These are phyloP conservation scores for Adansonia madagascariensis DNA, from an alignment of 441 rosid species.

Conservation along the genomic window DNA sequence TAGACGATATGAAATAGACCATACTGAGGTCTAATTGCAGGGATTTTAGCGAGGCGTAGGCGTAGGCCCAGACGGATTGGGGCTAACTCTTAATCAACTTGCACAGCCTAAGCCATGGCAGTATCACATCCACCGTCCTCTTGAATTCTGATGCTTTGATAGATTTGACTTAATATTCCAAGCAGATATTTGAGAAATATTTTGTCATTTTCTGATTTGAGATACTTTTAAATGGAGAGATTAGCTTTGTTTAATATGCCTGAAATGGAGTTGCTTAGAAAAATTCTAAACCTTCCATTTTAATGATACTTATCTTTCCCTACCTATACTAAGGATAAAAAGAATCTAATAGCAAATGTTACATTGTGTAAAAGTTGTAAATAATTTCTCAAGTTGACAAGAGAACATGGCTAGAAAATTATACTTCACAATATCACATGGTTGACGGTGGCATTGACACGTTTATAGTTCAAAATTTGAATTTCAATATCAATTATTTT, in stretches of 20 bases:
- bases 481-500: too few relatives aligned
- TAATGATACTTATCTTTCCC: not conserved
- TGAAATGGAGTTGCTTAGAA: constrained; percentile 2
- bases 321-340: too few relatives aligned
- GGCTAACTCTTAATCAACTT: constrained; percentile 52
- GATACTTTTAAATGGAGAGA: not conserved
- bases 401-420: not conserved
- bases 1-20: constrained; percentile 28
- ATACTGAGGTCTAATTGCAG: constrained; percentile 42
- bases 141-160: constrained; percentile 38
- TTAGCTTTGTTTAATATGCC: not conserved
- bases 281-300: not conserved
- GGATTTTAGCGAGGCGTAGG: constrained; percentile 20
- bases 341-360: not conserved
- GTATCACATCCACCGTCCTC: constrained; percentile 32
- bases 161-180: constrained; percentile 36
- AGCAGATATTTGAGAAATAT: constrained; percentile 38
- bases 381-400: not conserved
- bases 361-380: not conserved
- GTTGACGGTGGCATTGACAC: too few relatives aligned
- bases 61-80: constrained; percentile 36
- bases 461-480: too few relatives aligned
- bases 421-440: too few relatives aligned
- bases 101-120: constrained; percentile 38
- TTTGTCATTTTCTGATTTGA: constrained; percentile 23